Percentiles rank a stretch among this genome's conserved stretches.
Conservation (phyloP, 2,329 filamentous ascomycete genomes). For the Podosphaera xanthii region DNA sequence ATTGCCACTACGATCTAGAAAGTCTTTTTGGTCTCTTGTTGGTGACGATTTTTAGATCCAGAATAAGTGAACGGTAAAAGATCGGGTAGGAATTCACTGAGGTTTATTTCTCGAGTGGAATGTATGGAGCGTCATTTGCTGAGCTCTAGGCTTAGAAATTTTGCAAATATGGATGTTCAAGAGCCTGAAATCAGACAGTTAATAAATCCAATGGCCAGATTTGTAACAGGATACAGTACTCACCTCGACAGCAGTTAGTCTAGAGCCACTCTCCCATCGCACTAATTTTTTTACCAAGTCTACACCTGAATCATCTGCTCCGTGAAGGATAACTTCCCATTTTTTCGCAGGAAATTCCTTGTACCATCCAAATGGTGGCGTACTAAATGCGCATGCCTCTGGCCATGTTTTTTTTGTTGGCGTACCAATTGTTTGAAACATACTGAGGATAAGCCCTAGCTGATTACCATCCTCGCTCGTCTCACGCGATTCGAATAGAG, state of each 20-base stretch:
- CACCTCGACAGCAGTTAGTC: constrained; percentile 43
- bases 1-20: too few species aligned
- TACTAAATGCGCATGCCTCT: constrained; percentile 41
- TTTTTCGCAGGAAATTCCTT: constrained; percentile 40
- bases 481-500: constrained; percentile 60
- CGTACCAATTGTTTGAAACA: constrained; percentile 79
- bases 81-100: not conserved
- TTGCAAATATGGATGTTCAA: not conserved
- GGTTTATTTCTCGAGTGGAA: not conserved
- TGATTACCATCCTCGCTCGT: constrained; percentile 68
- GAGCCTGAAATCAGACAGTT: not conserved
- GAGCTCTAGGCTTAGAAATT: not conserved
- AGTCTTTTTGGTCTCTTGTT: too few species aligned
- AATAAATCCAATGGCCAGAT: not conserved
- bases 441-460: constrained; percentile 69
- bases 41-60: too few species aligned
- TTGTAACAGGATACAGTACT: not conserved
- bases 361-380: constrained; percentile 82
- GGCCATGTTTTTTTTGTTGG: constrained; percentile 68
- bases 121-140: not conserved
- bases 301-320: constrained; percentile 31
- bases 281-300: constrained; percentile 47
- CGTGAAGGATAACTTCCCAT: constrained; percentile 50
- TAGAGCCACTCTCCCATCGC: constrained; percentile 42
- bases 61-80: too few species aligned